Percentiles rank a stretch among this genome's conserved stretches.
Conservation (phyloP, 2,329 filamentous ascomycete genomes). For the Monilinia polystroma region DNA sequence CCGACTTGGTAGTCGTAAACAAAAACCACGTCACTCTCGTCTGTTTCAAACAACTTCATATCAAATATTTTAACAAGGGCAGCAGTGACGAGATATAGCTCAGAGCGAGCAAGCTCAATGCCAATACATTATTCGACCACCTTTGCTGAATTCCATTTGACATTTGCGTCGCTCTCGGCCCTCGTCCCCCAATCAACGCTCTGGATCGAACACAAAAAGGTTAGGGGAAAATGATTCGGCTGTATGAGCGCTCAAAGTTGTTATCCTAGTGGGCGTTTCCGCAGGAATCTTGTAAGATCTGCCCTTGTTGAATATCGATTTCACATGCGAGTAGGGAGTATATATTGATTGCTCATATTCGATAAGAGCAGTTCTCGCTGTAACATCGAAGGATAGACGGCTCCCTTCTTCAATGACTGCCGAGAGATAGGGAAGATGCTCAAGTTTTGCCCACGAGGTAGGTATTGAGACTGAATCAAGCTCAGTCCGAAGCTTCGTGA, state of each 20-base stretch:
- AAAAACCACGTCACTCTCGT: constrained; percentile 21
- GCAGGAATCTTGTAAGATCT: constrained; percentile 29
- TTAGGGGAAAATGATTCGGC: constrained; percentile 38
- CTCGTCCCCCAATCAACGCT: constrained; percentile 44
- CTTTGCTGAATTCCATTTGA: constrained; percentile 46
- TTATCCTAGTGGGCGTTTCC: constrained; percentile 28
- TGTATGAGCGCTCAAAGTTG: constrained; percentile 34
- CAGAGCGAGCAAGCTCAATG: constrained; percentile 27
- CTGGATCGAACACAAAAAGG: constrained; percentile 37
- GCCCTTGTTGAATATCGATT: not conserved
- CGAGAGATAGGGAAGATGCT: constrained; percentile 36
- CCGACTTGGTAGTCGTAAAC: constrained; percentile 20
- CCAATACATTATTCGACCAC: constrained; percentile 45
- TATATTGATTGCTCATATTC: constrained; percentile 24
- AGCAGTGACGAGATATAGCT: constrained; percentile 25
- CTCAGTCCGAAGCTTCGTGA: constrained; percentile 40
- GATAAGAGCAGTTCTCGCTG: constrained; percentile 36
- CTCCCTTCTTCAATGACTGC: constrained; percentile 40
- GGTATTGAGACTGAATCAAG: constrained; percentile 30
- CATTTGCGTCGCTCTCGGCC: constrained; percentile 30
- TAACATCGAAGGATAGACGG: constrained; percentile 38
- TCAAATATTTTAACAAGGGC: constrained; percentile 22
- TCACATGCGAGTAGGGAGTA: constrained; percentile 14
- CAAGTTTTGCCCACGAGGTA: constrained; percentile 26
- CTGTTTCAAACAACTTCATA: constrained; percentile 24